Conservation (phyloP, 495 filamentous ascomycete species). For the Platismatia glauca region DNA sequence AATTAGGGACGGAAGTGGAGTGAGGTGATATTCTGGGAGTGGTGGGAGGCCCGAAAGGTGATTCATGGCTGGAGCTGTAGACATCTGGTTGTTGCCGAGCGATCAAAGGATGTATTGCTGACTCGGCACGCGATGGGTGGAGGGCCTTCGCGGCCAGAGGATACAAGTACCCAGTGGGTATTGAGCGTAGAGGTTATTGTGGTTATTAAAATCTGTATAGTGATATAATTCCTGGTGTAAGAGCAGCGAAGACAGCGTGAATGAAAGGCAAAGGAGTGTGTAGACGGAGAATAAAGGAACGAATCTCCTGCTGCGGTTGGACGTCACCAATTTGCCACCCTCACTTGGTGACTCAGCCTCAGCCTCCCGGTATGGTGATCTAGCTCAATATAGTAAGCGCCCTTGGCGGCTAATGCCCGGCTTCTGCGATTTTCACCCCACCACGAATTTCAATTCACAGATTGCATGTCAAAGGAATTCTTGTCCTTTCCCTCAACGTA, state of each 20-base stretch:
- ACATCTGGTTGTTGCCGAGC: constrained; percentile 7
- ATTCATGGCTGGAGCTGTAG: constrained; percentile 14
- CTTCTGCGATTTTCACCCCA: constrained; percentile 12
- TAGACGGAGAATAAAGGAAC: not conserved
- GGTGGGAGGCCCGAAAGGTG: constrained; percentile 48
- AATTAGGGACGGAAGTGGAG: constrained; percentile 53
- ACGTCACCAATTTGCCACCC: constrained; percentile 17
- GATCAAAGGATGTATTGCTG: not conserved
- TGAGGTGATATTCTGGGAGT: constrained; percentile 55
- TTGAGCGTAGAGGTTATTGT: not conserved
- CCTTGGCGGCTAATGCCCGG: constrained; percentile 2
- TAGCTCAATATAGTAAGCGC: constrained; percentile 1
- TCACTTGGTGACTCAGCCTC: no score
- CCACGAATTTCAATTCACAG: constrained; percentile 2
- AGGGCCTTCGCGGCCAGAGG: constrained; percentile 9
- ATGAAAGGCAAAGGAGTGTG: constrained; percentile 1
- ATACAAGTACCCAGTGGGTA: not conserved
- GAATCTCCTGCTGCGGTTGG: not conserved
- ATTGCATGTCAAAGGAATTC: not conserved
- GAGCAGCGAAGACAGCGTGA: not conserved
- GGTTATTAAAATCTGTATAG: not conserved
- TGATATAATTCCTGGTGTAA: not conserved
- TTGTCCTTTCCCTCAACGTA: not conserved
- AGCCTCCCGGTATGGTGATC: not conserved
- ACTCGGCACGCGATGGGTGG: constrained; percentile 7